These are phyloP conservation scores for Wickerhamomyces queroliae DNA, from an alignment of 805 yeast genomes.

Conservation along the genomic window DNA sequence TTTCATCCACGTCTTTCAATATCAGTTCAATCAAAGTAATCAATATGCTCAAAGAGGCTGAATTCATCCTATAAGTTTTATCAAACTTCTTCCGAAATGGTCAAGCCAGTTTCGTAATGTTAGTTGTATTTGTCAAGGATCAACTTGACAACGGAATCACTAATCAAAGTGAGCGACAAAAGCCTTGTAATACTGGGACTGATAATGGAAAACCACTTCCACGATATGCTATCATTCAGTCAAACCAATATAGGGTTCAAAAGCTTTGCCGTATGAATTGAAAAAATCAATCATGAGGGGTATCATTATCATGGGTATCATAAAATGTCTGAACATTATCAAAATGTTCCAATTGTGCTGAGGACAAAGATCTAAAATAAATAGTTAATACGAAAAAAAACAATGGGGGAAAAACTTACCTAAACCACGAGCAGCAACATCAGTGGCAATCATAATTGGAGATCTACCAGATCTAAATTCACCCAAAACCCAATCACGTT, in stretches of 20 bases:
- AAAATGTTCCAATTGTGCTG: background rate
- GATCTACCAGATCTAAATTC: constrained; percentile 91
- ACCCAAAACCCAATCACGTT: constrained; percentile 96
- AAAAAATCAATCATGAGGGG: background rate
- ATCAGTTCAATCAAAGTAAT: background rate
- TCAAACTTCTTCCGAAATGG: background rate
- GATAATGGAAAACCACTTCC: background rate
- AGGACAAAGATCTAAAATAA: constrained; percentile 17
- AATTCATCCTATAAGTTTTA: constrained; percentile 1
- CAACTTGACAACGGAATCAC: background rate
- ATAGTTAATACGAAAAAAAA: constrained; percentile 13
- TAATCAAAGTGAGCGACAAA: background rate
- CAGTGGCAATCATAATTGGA: constrained; percentile 98
- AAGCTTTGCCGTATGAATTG: background rate
- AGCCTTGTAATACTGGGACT: background rate
- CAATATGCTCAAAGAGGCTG: constrained; percentile 1
- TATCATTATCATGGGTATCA: background rate
- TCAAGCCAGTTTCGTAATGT: background rate
- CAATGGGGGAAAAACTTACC: constrained; percentile 58
- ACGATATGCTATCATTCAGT: too few species aligned
- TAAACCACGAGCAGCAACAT: constrained; percentile 99
- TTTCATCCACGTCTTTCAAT: too few species aligned
- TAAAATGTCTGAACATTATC: background rate
- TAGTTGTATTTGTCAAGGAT: background rate
- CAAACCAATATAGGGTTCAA: background rate